phyloP scores from a whole-genome alignment of 192 early-diverging fungal genomes.

The Ambispora gerdemannii region DNA sequence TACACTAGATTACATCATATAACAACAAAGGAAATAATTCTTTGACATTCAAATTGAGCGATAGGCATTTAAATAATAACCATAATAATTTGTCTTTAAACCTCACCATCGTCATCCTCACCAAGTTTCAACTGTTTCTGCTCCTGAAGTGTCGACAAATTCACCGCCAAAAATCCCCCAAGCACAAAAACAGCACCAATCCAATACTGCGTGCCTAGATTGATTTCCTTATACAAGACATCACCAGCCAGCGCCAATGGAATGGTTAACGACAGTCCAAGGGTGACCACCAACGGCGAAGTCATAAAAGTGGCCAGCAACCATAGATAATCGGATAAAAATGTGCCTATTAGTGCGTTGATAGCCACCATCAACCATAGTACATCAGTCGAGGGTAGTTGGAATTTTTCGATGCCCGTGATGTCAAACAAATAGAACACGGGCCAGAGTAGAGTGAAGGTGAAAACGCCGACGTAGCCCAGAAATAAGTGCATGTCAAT shows the following conservation, averaged over 20 bases:
- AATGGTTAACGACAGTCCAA: slow-evolving; percentile 72
- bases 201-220: slow-evolving; percentile 52
- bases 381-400: slow-evolving; percentile 48
- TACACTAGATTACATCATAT: too few relatives aligned
- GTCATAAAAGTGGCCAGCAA: slow-evolving; percentile 75
- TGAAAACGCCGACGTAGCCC: slow-evolving; percentile 75
- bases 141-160: slow-evolving; percentile 42
- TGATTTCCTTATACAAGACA: slow-evolving; percentile 59
- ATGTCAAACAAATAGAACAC: slow-evolving; percentile 57
- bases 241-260: slow-evolving; percentile 54
- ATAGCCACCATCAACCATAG: slow-evolving; percentile 63
- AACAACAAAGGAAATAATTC: too few relatives aligned
- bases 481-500: slow-evolving; percentile 74
- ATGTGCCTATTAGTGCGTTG: slow-evolving; percentile 77
- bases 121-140: background rate
- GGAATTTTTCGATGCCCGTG: slow-evolving; percentile 61
- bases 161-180: slow-evolving; percentile 65
- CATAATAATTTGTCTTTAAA: background rate
- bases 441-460: slow-evolving; percentile 66
- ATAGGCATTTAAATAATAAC: too few relatives aligned
- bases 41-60: too few relatives aligned
- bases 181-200: slow-evolving; percentile 65
- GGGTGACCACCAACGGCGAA: slow-evolving; percentile 75
- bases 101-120: background rate
- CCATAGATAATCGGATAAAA: slow-evolving; percentile 80